Percentiles rank a stretch among this genome's conserved stretches.
Conservation (phyloP, 148 eudicot species). For the Rhododendron ferrugineum region DNA sequence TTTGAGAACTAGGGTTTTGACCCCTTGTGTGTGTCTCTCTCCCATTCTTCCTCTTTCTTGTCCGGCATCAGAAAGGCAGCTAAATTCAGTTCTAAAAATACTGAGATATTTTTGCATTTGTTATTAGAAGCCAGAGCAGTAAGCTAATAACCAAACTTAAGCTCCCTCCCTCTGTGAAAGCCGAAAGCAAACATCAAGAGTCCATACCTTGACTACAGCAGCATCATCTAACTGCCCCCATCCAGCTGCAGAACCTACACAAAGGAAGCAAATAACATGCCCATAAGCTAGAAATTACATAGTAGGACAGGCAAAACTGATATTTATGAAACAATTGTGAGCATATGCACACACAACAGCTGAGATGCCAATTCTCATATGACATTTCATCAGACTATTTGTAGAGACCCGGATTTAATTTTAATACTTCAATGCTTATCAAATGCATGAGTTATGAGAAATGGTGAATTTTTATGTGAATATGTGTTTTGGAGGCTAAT, state of each 20-base stretch:
- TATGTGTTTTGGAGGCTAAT: too few species aligned
- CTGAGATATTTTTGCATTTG: not conserved
- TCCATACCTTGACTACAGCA: conserved; percentile 84
- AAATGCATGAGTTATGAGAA: too few species aligned
- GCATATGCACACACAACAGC: not conserved
- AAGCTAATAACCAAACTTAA: not conserved
- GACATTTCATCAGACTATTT: not conserved
- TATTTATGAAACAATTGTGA: not conserved
- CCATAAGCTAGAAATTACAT: not conserved
- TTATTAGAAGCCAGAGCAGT: not conserved
- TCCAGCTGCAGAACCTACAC: conserved; percentile 97
- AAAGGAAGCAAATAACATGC: conserved; percentile 20
- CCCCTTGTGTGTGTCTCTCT: too few species aligned
- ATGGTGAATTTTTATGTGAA: too few species aligned
- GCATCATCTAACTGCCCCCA: conserved; percentile 97
- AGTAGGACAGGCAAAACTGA: not conserved
- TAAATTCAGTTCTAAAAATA: not conserved
- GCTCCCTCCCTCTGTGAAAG: not conserved
- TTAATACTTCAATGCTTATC: too few species aligned
- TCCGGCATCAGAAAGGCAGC: not conserved
- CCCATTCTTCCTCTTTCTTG: too few species aligned
- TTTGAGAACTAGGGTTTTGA: too few species aligned
- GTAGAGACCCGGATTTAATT: too few species aligned
- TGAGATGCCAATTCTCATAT: not conserved
- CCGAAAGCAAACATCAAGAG: not conserved